phyloP scores from a whole-genome alignment of 257 asterid genomes.

The Osmanthus fragrans region DNA sequence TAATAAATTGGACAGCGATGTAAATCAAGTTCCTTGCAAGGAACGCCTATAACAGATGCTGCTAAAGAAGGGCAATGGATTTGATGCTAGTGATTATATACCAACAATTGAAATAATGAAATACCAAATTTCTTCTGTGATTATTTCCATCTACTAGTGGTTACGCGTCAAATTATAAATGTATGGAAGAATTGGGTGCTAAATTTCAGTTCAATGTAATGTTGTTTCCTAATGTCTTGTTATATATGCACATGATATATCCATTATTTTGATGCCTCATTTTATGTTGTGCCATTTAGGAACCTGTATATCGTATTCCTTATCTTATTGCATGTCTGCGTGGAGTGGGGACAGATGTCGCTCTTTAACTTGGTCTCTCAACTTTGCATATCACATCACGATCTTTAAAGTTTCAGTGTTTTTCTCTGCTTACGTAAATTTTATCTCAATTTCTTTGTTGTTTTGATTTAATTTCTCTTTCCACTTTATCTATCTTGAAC shows the following conservation, averaged over 20 bases:
- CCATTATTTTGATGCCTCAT: background rate
- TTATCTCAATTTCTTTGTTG: background rate
- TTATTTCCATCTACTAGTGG: background rate
- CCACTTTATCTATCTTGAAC: conserved; percentile 10
- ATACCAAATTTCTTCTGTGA: background rate
- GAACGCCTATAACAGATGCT: background rate
- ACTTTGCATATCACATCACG: background rate
- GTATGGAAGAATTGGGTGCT: background rate
- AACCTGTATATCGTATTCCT: background rate
- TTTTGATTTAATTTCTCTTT: background rate
- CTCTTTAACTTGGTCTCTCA: background rate
- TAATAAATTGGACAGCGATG: background rate
- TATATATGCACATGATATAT: background rate
- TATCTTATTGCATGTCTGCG: background rate
- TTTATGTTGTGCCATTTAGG: background rate
- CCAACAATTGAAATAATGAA: background rate
- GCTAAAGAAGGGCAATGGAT: background rate
- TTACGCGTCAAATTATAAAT: background rate
- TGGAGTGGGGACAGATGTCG: background rate
- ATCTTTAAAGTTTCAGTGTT: background rate
- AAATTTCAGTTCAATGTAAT: background rate
- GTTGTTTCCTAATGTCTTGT: background rate
- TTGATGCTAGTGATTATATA: background rate
- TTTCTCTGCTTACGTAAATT: background rate
- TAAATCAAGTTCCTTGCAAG: background rate